Percentiles rank a stretch among this genome's conserved stretches.
Evolutionary conservation across 129 eudicot species (phyloP).

Genomic region (Solidago caesia): DNA sequence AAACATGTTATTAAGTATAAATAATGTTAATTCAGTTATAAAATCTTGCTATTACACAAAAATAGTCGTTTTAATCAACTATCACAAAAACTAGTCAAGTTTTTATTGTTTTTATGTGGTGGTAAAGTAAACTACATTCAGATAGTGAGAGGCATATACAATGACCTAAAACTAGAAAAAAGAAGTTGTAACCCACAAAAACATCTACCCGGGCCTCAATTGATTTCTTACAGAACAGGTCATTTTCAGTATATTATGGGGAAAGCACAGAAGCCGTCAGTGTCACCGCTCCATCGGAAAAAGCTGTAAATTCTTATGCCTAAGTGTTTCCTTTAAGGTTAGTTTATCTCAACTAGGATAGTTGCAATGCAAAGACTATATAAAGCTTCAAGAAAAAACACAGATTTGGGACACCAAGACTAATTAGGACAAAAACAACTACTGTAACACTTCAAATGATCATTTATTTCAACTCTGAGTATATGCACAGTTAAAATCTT

Average conservation of each 20-base stretch:
- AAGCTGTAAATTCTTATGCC: neutral
- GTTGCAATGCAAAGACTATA: neutral
- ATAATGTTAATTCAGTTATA: no score
- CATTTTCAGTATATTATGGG: neutral
- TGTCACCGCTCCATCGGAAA: neutral
- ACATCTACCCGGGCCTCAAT: neutral
- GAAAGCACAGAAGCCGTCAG: neutral
- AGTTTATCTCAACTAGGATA: neutral
- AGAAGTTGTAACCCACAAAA: neutral
- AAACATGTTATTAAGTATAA: no score
- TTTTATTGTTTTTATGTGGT: neutral
- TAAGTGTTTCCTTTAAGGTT: neutral
- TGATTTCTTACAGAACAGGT: neutral
- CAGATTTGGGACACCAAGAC: neutral
- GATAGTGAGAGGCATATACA: neutral
- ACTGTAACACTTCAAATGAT: slow-evolving; percentile 4
- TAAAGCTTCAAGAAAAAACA: neutral
- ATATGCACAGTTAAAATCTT: slow-evolving; percentile 5
- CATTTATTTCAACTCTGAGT: slow-evolving; percentile 13
- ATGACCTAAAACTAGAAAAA: neutral
- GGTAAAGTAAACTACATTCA: neutral
- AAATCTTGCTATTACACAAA: no score
- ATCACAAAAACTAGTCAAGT: neutral
- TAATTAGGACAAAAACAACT: neutral
- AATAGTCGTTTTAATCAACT: neutral